Evolutionary conservation across 345 rosid species (phyloP), one percentile per base, ranked within the genome.

Genomic region (Rhodamnia argentea): DNA sequence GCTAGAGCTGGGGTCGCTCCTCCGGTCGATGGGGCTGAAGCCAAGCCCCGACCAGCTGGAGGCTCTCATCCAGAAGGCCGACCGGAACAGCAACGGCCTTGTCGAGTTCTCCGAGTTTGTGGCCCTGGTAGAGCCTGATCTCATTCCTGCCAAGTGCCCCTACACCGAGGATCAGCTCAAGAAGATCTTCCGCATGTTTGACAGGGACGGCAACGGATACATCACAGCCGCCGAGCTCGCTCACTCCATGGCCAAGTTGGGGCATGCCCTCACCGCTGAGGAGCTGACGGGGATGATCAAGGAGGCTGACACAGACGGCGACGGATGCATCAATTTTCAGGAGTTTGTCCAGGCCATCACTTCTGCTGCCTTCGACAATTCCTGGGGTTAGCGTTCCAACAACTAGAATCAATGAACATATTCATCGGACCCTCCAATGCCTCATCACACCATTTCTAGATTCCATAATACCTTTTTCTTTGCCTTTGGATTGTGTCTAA

Each of bases 231-330:
- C 94, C 1, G 98, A 96, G 86, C 88, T 96, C 85, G 98, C 98
- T 11, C 96, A 93, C 84, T 94, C 96, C 3, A 96, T 94, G 98
- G 98, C 98, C 7, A 95, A 92, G 88, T 86, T 95, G 13, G 96
- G 97, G 13, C 94, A 96, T 16, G 96, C 94, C 3, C 90, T 94
- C 83, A 94, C 96, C 4, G 98, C 91, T 4, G 98, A 93, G 87
- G 98, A 96, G 89, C 85, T 96, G 88, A 93, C 96, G 0, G 99
- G 94, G 85, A 95, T 95, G 98, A 96, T 96, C 85, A 93, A 86
- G 90, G 99, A 96, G 87, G 99, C 98, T 0, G 98, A 95, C 84
- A 90, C 92, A 1, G 98, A 96, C 40, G 99, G 98, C 2, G 98
- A 96, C 29, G 98, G 98, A 2, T 88, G 95, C 86, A 96, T 96